Percentiles rank a stretch among this genome's conserved stretches.
phyloP scores from a whole-genome alignment of 495 filamentous ascomycete species.

The Xylaria curta region DNA sequence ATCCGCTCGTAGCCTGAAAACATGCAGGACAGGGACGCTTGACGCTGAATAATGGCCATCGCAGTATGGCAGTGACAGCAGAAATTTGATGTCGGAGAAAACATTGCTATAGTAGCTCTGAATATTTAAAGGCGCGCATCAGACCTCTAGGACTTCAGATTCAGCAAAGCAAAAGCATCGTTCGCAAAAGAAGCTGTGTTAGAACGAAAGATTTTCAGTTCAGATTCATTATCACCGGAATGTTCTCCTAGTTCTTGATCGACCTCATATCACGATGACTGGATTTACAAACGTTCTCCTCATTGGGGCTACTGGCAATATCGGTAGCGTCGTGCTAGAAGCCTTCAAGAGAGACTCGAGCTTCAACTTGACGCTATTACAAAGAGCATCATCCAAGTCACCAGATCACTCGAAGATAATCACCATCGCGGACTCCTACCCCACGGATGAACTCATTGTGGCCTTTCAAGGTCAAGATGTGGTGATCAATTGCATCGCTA shows the following conservation, averaged over 20 bases:
- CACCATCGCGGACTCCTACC: conserved; percentile 37
- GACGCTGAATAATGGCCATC: not conserved
- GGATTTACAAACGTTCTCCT: conserved; percentile 37
- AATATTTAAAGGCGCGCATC: conserved; percentile 1
- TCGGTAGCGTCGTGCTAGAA: conserved; percentile 34
- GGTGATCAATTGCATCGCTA: conserved; percentile 41
- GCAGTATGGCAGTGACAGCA: not conserved
- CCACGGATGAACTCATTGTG: conserved; percentile 29
- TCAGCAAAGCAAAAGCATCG: not conserved
- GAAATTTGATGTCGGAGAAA: too few species aligned
- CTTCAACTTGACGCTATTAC: conserved; percentile 36
- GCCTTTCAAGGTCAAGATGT: conserved; percentile 38
- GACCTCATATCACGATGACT: conserved; percentile 17
- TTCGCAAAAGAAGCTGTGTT: not conserved
- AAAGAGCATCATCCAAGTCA: conserved; percentile 38
- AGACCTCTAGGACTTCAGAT: not conserved
- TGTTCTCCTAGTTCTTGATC: not conserved
- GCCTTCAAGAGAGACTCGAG: conserved; percentile 33
- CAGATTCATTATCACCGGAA: not conserved
- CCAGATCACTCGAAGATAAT: conserved; percentile 28
- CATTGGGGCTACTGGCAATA: conserved; percentile 38
- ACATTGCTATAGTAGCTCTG: not conserved
- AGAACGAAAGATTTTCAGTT: not conserved
- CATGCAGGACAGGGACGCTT: not conserved
- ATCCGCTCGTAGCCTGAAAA: not conserved